Percentiles rank a stretch among this genome's conserved stretches.
Evolutionary conservation across 140 eudicot species (phyloP).

Genomic region (Bidens hawaiensis): DNA sequence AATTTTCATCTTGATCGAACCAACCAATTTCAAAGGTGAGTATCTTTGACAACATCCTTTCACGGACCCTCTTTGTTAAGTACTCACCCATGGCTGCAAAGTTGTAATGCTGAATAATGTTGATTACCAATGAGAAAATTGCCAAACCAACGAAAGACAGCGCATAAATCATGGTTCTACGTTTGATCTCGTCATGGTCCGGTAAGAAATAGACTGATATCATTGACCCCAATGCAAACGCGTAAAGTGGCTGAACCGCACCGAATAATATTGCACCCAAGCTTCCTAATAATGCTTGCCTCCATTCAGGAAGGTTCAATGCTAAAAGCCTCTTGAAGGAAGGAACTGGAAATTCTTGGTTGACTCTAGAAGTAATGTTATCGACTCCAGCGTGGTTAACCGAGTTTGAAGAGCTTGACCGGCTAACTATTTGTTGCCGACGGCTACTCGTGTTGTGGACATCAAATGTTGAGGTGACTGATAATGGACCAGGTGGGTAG

Average conservation of each 20-base stretch:
- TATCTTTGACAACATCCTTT: conserved; percentile 36
- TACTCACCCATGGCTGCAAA: conserved; percentile 61
- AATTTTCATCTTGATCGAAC: conserved; percentile 42
- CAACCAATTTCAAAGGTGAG: conserved; percentile 34
- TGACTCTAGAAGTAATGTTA: not conserved
- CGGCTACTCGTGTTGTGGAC: conserved; percentile 34
- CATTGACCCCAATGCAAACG: conserved; percentile 47
- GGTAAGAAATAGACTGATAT: conserved; percentile 49
- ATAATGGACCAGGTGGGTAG: conserved; percentile 8
- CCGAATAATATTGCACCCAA: conserved; percentile 42
- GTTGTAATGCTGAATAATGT: conserved; percentile 47
- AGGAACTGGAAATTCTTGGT: conserved; percentile 38
- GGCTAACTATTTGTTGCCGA: conserved; percentile 27
- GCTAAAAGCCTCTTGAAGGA: conserved; percentile 52
- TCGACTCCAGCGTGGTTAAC: conserved; percentile 12
- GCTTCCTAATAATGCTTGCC: conserved; percentile 40
- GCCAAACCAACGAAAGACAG: conserved; percentile 42
- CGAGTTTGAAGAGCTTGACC: conserved; percentile 39
- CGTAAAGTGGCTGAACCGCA: conserved; percentile 45
- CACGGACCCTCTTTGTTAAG: conserved; percentile 40
- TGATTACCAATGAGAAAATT: conserved; percentile 31
- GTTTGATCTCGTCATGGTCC: conserved; percentile 44
- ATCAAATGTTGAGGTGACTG: conserved; percentile 13
- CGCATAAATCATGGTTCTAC: conserved; percentile 36
- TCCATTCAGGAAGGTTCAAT: conserved; percentile 60